Percentiles rank a stretch among this genome's conserved stretches.
These are phyloP conservation scores for Camellia granthamiana DNA, from an alignment of 148 eudicot genomes.

Conservation along the genomic window DNA sequence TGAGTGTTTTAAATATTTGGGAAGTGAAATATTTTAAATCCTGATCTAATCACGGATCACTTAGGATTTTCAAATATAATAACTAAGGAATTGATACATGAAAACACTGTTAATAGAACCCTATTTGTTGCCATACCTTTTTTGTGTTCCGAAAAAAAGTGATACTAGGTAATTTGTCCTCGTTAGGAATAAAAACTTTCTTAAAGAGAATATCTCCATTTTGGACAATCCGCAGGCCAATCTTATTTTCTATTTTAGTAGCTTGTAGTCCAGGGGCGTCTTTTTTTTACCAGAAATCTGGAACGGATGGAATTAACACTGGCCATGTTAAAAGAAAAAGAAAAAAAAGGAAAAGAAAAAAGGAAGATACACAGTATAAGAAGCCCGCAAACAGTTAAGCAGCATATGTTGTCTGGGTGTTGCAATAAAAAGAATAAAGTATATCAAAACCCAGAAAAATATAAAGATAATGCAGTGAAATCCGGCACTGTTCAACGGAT, in stretches of 20 bases:
- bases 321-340: not conserved
- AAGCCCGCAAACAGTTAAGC: not conserved
- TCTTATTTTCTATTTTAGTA: conserved; percentile 80
- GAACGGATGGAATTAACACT: conserved; percentile 5
- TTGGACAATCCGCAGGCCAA: conserved; percentile 85
- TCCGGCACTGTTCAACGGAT: not conserved
- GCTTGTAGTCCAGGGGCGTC: conserved; percentile 72
- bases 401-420: not conserved
- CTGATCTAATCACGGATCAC: too few relatives aligned
- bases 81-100: not conserved
- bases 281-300: conserved; percentile 77
- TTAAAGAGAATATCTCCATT: conserved; percentile 80
- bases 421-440: not conserved
- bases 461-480: not conserved
- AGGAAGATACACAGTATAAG: not conserved
- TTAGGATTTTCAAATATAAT: too few relatives aligned
- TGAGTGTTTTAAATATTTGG: too few relatives aligned
- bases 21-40: too few relatives aligned
- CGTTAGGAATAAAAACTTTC: conserved; percentile 79
- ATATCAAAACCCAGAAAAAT: not conserved
- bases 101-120: not conserved
- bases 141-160: conserved; percentile 80
- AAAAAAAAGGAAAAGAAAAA: too few relatives aligned
- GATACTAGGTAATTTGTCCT: conserved; percentile 76
- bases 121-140: conserved; percentile 44